These are phyloP conservation scores for Calocybe gangraenosa DNA, from an alignment of 768 basidiomycete species.

Conservation along the genomic window DNA sequence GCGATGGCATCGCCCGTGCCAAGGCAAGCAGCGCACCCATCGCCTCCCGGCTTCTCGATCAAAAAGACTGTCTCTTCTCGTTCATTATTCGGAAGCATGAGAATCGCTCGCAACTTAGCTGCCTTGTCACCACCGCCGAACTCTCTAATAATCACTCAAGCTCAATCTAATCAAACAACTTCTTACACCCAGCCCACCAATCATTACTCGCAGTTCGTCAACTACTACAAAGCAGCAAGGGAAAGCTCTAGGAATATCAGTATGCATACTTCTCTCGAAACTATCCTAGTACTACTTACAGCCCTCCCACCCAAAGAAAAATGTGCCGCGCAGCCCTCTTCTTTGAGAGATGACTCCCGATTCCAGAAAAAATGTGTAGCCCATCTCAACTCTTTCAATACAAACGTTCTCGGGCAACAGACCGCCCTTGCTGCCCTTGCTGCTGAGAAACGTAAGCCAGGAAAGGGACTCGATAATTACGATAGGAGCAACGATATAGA, in stretches of 20 bases:
- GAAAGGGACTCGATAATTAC: constrained; percentile 51
- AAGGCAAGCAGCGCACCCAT: neutral
- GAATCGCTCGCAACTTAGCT: constrained; percentile 8
- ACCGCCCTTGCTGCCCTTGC: constrained; percentile 21
- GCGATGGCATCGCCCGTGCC: constrained; percentile 31
- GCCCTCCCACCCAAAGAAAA: constrained; percentile 18
- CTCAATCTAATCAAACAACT: neutral
- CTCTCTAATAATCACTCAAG: neutral
- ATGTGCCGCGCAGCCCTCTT: constrained; percentile 28
- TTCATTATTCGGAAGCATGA: constrained; percentile 8
- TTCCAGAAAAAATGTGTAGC: constrained; percentile 35
- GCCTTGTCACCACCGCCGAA: neutral
- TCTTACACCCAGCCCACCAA: constrained; percentile 1
- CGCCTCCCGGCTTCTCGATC: constrained; percentile 17
- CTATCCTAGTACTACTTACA: neutral
- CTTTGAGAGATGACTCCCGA: constrained; percentile 22
- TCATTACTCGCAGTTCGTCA: constrained; percentile 4
- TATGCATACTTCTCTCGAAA: constrained; percentile 11
- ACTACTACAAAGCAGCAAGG: constrained; percentile 10
- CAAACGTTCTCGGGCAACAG: constrained; percentile 28
- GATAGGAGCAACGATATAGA: constrained; percentile 41
- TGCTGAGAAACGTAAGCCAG: constrained; percentile 27
- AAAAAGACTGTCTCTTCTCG: neutral
- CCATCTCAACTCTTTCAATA: constrained; percentile 31
- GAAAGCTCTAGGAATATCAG: constrained; percentile 23